Base-by-base conservation (phyloP, 1,284 basidiomycete genomes). In the Rhodotorula sp. region DNA sequence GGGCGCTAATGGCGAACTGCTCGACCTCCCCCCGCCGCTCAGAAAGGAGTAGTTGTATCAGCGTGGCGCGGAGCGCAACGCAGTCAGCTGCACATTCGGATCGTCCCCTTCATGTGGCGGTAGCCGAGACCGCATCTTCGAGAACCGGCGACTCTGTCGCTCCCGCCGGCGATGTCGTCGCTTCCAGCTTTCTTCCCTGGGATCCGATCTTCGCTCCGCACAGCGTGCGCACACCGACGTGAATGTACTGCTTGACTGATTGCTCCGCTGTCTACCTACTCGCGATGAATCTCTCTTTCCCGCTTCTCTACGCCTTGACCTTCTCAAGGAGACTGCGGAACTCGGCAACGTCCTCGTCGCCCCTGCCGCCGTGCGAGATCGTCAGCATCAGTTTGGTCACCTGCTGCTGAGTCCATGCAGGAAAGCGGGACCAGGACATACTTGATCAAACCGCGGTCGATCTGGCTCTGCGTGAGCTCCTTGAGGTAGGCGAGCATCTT, bases 381-480 rank as follows among this genome's bases (percentile, higher is more conserved):
- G 36, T 22, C 27, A 46, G 44, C 50, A 27, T 10, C 50, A 6
- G n/a, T n/a, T 10, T 48, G 17, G 17, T 25, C 3, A 2, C 44
- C 44, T 44, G 44, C 13, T 15, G 3, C 2, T 44, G 17, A 21
- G 27, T 22, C 10, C 9, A 19, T 19, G 48, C 4, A 25, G 17
- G 34, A 48, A 55, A 25, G 22, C 4, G 32, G 53, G 32, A 32
- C 51, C 39, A 36, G 25, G 48, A 61, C 61, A 36, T 21, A 68
- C 66, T 74, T 78, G 65, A 84, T 81, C 25, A 84, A 73, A 0
- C 83, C 83, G 2, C 78, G 72, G 57, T 80, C 79, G 41, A 83
- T 80, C 74, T 84, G 83, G 29, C 79, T 76, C 67, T 78, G 67
- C 13, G 81, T 81, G 50, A 83, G 79, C 72, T 79, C 78, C n/a